These are phyloP conservation scores for Pestalotiopsis sp. DNA, from an alignment of 2,329 filamentous ascomycete species.

Conservation along the genomic window DNA sequence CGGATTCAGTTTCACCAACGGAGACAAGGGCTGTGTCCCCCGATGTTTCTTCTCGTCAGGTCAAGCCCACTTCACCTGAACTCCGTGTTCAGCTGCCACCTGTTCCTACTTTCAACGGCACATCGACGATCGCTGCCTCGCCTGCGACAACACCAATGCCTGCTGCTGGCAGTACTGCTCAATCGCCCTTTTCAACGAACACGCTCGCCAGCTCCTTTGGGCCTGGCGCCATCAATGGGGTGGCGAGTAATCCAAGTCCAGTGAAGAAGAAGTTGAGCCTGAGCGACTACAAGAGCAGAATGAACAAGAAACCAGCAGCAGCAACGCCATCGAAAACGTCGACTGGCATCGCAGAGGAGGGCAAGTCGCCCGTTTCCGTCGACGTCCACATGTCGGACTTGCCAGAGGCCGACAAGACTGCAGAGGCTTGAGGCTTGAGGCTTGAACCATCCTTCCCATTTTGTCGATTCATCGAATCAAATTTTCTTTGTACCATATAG, in stretches of 20 bases:
- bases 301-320: constrained; percentile 52
- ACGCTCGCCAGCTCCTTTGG: constrained; percentile 46
- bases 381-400: constrained; percentile 39
- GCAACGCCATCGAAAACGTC: constrained; percentile 39
- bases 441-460: constrained; percentile 10
- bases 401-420: constrained; percentile 33
- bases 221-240: constrained; percentile 41
- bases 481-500: constrained; percentile 39
- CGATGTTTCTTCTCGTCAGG: constrained; percentile 15
- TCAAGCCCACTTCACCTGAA: constrained; percentile 43
- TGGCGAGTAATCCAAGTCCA: constrained; percentile 56
- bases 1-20: constrained; percentile 30
- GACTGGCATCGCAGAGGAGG: constrained; percentile 40
- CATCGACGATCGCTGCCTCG: constrained; percentile 34
- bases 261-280: constrained; percentile 70
- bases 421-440: constrained; percentile 25
- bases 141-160: constrained; percentile 50
- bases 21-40: constrained; percentile 24
- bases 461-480: constrained; percentile 9
- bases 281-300: constrained; percentile 66
- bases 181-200: constrained; percentile 53
- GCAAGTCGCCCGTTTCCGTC: constrained; percentile 38
- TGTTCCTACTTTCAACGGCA: constrained; percentile 51
- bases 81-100: constrained; percentile 61
- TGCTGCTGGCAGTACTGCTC: constrained; percentile 43